phyloP scores from a whole-genome alignment of 257 asterid species.

The Rauvolfia tetraphylla region DNA sequence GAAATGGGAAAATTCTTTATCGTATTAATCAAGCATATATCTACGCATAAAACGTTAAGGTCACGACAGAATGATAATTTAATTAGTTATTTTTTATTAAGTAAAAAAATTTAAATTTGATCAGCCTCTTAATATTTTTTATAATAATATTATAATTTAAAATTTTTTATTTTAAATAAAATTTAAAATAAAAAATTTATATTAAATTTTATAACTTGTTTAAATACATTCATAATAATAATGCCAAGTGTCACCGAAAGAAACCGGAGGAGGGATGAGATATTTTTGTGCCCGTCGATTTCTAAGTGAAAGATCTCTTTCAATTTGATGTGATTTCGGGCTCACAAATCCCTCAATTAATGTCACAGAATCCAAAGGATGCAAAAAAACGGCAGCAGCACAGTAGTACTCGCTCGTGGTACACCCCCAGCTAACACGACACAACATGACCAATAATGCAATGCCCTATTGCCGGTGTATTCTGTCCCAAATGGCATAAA shows the following conservation, averaged over 20 bases:
- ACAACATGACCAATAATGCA: neutral
- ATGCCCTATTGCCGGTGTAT: neutral
- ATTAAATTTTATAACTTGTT: no score
- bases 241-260: no score
- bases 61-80: neutral
- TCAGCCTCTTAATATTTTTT: no score
- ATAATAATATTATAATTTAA: no score
- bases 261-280: slow-evolving; percentile 15
- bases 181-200: no score
- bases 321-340: slow-evolving; percentile 5
- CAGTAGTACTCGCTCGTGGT: neutral
- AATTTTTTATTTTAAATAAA: no score
- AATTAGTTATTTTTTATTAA: neutral
- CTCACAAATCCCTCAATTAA: neutral
- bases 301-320: neutral
- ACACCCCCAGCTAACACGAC: neutral
- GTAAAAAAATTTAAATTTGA: neutral
- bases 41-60: neutral
- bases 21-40: neutral
- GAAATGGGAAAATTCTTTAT: neutral
- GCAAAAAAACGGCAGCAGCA: neutral
- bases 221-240: no score
- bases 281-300: neutral
- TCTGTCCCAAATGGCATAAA: neutral
- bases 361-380: neutral